Base-by-base conservation (phyloP, 352 stramenopile genomes). In the Pythium brassicae region DNA sequence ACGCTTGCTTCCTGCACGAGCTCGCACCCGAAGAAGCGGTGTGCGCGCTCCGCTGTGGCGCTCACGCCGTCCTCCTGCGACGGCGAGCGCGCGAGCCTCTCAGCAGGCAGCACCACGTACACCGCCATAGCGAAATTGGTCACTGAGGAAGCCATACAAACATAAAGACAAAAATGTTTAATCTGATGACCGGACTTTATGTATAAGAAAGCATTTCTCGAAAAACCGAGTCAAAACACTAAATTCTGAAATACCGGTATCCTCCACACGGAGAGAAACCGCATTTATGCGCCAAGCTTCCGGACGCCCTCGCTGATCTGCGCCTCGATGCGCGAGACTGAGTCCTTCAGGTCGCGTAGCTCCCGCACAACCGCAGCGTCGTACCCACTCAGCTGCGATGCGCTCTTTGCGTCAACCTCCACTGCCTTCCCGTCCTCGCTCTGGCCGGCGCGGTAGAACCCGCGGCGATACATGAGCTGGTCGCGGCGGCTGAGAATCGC, bases 1-100 rank as follows among this genome's bases (percentile, higher is more conserved):
- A 96, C 69, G 22, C 86, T 87, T 1, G 87, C 87, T 50, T 97
- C 91, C 59, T 97, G 87, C 61, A 97, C 86, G 26, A 97, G 65
- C 64, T 97, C 87, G 55, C 90, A 97, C 47, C 84, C 87, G 61
- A 88, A 97, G 54, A 83, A 88, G 6, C 87, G 85, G 40, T 97
- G 89, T 25, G 60, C 27, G 19, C 61, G 54, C 65, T 94, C 84
- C 2, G 62, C 54, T 1, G 27, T 12, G 0, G 60, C 23, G 7
- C 20, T 0, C 3, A 93, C 40, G 10, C 78, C 83, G 46, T 87
- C 77, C 9, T 63, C 50, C 0, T 52, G 52, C 8, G 83, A 93
- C 11, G 83, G 83, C 29, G 83, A 89, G 43, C 39, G 55, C 4
- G 57, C 37, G 49, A 86, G 67, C 22, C 72, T 69, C 6, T 61